Evolutionary conservation across 2,329 filamentous ascomycete genomes (phyloP).

Genomic region (Fusarium humuli): DNA sequence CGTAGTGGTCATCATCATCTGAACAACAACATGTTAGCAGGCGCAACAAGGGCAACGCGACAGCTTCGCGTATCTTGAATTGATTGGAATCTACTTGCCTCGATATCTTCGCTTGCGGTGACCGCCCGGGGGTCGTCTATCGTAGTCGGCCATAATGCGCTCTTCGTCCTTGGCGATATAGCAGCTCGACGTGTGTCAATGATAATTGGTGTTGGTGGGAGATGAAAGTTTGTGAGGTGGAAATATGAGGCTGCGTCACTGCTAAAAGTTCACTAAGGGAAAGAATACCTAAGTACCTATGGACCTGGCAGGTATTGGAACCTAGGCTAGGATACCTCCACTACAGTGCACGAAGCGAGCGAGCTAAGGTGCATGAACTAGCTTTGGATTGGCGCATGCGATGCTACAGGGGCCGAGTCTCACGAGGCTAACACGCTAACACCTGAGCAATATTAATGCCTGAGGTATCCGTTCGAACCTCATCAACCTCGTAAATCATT

Average conservation of each 20-base stretch:
- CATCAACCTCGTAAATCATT: not conserved
- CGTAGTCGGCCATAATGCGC: slow-evolving; percentile 65
- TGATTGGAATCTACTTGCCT: slow-evolving; percentile 63
- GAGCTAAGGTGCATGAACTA: slow-evolving; percentile 37
- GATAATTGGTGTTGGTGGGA: not conserved
- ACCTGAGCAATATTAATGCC: slow-evolving; percentile 17
- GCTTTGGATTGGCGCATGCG: slow-evolving; percentile 30
- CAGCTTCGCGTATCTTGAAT: slow-evolving; percentile 11
- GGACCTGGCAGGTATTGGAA: too few species aligned
- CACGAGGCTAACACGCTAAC: slow-evolving; percentile 35
- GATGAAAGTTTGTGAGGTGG: slow-evolving; percentile 25
- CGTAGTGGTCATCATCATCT: slow-evolving; percentile 80
- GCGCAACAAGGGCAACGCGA: slow-evolving; percentile 22
- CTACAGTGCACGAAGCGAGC: slow-evolving; percentile 21
- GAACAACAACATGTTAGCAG: slow-evolving; percentile 35
- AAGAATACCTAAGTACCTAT: not conserved
- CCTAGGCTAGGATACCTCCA: slow-evolving; percentile 34
- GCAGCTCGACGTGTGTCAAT: slow-evolving; percentile 21
- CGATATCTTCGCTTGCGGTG: slow-evolving; percentile 81
- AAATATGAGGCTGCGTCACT: slow-evolving; percentile 40
- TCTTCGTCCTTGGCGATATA: slow-evolving; percentile 22
- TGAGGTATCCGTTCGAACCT: slow-evolving; percentile 29
- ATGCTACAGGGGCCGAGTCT: slow-evolving; percentile 1
- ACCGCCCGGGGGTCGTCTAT: slow-evolving; percentile 64
- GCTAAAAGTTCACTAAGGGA: slow-evolving; percentile 35